phyloP scores from a whole-genome alignment of 2,329 filamentous ascomycete species.

The Sphaceloma murrayae region DNA sequence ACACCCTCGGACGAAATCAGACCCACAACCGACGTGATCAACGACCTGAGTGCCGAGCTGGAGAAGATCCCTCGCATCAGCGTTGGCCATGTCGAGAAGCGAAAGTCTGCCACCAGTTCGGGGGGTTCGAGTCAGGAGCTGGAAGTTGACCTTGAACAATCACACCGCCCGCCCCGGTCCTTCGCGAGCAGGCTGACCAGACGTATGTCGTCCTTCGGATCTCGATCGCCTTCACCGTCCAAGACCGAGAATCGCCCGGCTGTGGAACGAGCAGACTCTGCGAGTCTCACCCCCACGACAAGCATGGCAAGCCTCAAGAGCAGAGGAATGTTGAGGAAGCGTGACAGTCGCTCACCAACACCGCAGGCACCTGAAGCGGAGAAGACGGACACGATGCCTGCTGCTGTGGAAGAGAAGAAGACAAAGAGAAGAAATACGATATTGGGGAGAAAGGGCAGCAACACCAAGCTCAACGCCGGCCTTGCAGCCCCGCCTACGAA shows the following conservation, averaged over 20 bases:
- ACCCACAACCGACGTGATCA: slow-evolving; percentile 24
- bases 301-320: slow-evolving; percentile 9
- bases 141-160: slow-evolving; percentile 15
- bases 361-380: not conserved
- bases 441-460: slow-evolving; percentile 20
- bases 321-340: not conserved
- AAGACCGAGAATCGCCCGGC: slow-evolving; percentile 4
- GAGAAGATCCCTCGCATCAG: slow-evolving; percentile 27
- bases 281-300: not conserved
- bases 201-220: slow-evolving; percentile 17
- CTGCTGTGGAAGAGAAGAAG: not conserved
- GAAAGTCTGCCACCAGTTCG: slow-evolving; percentile 19
- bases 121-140: slow-evolving; percentile 16
- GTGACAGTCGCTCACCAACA: not conserved
- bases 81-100: slow-evolving; percentile 17
- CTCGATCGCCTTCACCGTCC: slow-evolving; percentile 17
- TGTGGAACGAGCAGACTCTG: slow-evolving; percentile 4
- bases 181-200: slow-evolving; percentile 16
- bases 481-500: slow-evolving; percentile 21
- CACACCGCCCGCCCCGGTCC: slow-evolving; percentile 15
- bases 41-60: slow-evolving; percentile 26
- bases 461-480: slow-evolving; percentile 17
- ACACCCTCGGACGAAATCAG: slow-evolving; percentile 33
- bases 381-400: not conserved
- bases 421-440: slow-evolving; percentile 6